Percentiles rank a stretch among this genome's conserved stretches.
phyloP scores from a whole-genome alignment of 2,329 filamentous ascomycete species.

The Colletotrichum sp. region DNA sequence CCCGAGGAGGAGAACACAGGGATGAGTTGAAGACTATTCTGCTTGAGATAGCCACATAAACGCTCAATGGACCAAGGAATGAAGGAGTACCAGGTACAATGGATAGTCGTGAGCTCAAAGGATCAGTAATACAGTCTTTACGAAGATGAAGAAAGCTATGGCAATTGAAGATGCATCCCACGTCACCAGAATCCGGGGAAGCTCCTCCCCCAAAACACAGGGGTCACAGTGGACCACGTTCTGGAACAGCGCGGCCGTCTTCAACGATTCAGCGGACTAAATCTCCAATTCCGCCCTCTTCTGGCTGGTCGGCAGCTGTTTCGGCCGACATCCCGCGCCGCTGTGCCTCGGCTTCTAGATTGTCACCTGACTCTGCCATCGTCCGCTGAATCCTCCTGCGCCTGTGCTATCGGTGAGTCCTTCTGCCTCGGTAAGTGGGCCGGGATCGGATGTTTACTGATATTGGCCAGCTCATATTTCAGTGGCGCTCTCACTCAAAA shows the following conservation, averaged over 20 bases:
- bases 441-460: neutral
- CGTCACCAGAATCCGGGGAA: neutral
- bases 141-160: neutral
- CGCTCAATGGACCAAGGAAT: rapidly evolving
- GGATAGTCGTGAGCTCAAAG: neutral
- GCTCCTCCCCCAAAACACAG: neutral
- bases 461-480: neutral
- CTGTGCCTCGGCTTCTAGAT: neutral
- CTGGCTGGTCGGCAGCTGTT: neutral
- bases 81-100: neutral
- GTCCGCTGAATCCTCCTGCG: neutral
- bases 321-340: neutral
- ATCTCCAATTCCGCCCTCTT: neutral
- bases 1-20: neutral
- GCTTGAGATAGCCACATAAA: neutral
- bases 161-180: neutral
- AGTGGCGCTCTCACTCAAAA: neutral
- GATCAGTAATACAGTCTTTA: neutral
- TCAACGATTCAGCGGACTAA: neutral
- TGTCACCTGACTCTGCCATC: neutral
- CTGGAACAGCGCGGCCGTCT: neutral
- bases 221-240: neutral
- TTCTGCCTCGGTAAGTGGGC: neutral
- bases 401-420: neutral
- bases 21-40: neutral